phyloP scores from a whole-genome alignment of 179 eudicot species.

The Spinacia oleracea region DNA sequence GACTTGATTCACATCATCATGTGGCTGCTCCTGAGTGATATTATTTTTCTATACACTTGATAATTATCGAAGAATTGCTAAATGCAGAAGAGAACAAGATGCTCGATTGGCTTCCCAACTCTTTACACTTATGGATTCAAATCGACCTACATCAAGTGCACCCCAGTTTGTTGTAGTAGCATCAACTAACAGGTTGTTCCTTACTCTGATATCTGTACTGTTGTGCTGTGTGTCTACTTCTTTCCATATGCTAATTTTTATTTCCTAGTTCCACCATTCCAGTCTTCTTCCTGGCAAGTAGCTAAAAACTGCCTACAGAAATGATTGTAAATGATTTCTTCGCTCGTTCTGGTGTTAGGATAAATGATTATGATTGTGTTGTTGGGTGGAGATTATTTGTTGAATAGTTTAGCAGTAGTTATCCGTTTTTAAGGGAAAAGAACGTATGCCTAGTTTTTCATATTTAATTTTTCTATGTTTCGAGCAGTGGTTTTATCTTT shows the following conservation, averaged over 20 bases:
- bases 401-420: background rate
- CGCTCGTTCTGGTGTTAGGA: background rate
- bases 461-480: background rate
- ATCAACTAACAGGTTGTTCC: conserved; percentile 82
- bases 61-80: conserved; percentile 2
- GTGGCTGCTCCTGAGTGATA: background rate
- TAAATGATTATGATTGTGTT: background rate
- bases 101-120: conserved; percentile 81
- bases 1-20: no score
- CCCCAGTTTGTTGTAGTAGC: conserved; percentile 88
- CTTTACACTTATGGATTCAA: conserved; percentile 81
- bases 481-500: background rate
- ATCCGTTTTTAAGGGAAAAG: background rate
- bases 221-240: background rate
- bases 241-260: background rate
- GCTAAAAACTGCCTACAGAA: background rate
- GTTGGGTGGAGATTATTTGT: background rate
- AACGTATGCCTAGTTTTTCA: background rate
- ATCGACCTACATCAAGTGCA: conserved; percentile 45
- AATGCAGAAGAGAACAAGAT: conserved; percentile 88
- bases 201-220: conserved; percentile 1
- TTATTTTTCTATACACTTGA: conserved; percentile 2
- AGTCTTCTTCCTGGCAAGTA: background rate
- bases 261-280: background rate
- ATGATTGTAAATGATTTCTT: background rate